These are phyloP conservation scores for Solidago caesia DNA, from an alignment of 129 eudicot species.

Conservation along the genomic window DNA sequence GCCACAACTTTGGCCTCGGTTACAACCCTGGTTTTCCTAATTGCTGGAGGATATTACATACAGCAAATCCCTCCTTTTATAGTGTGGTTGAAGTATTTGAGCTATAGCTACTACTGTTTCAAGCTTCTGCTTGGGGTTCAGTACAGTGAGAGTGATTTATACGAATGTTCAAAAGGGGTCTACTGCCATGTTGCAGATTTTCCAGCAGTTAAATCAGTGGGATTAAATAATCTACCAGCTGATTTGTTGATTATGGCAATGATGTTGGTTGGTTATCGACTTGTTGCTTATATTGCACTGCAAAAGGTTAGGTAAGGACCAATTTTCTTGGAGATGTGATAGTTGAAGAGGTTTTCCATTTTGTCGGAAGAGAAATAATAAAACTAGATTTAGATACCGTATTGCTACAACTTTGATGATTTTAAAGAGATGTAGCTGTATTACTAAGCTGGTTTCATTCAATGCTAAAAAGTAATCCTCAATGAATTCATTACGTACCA, in stretches of 20 bases:
- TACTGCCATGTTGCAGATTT: conserved; percentile 76
- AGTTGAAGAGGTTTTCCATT: conserved; percentile 41
- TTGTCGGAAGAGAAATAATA: conserved; percentile 39
- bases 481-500: conserved; percentile 15
- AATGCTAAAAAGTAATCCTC: conserved; percentile 22
- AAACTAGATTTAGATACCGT: conserved; percentile 39
- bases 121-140: conserved; percentile 93
- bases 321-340: conserved; percentile 24
- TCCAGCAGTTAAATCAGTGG: conserved; percentile 76
- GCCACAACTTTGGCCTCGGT: conserved; percentile 97
- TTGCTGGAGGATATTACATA: conserved; percentile 95
- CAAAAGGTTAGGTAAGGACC: conserved; percentile 58
- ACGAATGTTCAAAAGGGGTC: conserved; percentile 76
- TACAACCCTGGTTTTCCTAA: conserved; percentile 90
- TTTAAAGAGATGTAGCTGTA: conserved; percentile 42
- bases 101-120: conserved; percentile 97
- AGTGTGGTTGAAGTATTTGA: conserved; percentile 87
- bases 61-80: conserved; percentile 92
- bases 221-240: conserved; percentile 53
- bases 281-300: conserved; percentile 82
- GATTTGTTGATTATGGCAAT: conserved; percentile 69
- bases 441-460: conserved; percentile 25
- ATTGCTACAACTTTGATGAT: conserved; percentile 55
- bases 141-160: conserved; percentile 60
- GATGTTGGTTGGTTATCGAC: conserved; percentile 85